Base-by-base conservation (phyloP, 2,329 filamentous ascomycete species). In the Cladophialophora exuberans region DNA sequence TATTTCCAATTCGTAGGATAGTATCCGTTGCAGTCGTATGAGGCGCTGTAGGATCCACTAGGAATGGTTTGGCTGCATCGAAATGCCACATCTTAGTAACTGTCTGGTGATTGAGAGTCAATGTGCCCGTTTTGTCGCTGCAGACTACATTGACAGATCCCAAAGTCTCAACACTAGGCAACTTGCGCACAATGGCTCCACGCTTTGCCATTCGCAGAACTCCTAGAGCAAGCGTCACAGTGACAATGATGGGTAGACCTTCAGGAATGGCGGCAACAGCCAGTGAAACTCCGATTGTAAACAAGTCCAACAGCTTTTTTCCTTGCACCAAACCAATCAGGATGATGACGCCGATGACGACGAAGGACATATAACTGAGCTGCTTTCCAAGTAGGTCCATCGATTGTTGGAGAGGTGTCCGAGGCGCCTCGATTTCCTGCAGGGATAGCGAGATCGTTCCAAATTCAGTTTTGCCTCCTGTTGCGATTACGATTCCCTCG, bases 101-200 rank as follows among this genome's bases (percentile, higher is more conserved):
- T 1, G 94, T 96, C 94, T 99, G 97, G 69, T 99, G 94, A 69
- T 97, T 99, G 69, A 92, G 91, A 0, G 94, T 99, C 57, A 99
- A 76, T 1, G 94, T 99, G 26, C 93, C 90, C 38, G 94, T 99
- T 76, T 99, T 99, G 78, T 99, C 94, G 64, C 91, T 97, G 76
- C 95, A 99, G 5, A 99, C 90, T n/a, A 99, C 92, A 66, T 97
- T 99, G 56, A 99, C 94, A n/a, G 92, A 97, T 6, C 95, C 95
- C 4, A 99, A 76, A 0, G 94, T 99, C 71, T 99, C 94, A 6
- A 99, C 95, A 72, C 94, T 97, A 18, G 95, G 95, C 74, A 99
- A 87, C 68, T 89, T 87, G 63, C 94, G 88, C 57, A 99, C 93
- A 70, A 99, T 99, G 6, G 94, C 94, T 69, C 96, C 90, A 65